phyloP scores from a whole-genome alignment of 768 basidiomycete genomes.

The Suillus hirtellus region DNA sequence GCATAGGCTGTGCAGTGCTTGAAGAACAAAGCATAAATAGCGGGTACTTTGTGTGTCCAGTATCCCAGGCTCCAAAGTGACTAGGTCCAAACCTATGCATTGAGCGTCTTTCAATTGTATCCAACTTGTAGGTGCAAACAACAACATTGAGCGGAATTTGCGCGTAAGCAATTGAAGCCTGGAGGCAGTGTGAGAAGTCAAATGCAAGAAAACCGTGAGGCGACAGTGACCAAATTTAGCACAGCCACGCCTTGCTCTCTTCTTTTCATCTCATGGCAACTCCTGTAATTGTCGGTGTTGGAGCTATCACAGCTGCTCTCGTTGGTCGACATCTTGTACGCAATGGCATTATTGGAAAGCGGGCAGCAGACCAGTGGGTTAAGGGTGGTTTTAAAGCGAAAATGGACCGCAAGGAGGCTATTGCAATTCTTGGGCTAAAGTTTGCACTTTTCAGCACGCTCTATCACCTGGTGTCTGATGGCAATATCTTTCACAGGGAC shows the following conservation, averaged over 20 bases:
- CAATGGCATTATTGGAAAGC: constrained; percentile 58
- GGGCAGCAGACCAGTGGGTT: constrained; percentile 76
- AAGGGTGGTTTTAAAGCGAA: constrained; percentile 94
- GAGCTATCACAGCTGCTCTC: constrained; percentile 74
- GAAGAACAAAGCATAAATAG: not conserved
- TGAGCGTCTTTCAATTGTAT: not conserved
- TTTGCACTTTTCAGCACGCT: constrained; percentile 30
- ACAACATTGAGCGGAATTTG: not conserved
- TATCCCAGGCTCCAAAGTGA: not conserved
- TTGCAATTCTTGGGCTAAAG: constrained; percentile 91
- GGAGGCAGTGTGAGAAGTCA: not conserved
- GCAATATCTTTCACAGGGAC: constrained; percentile 55
- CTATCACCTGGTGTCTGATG: constrained; percentile 2
- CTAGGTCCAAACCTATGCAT: not conserved
- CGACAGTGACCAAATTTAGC: not conserved
- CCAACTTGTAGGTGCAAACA: not conserved
- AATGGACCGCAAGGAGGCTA: constrained; percentile 96
- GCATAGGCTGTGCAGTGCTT: not conserved
- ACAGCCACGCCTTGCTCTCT: constrained; percentile 5
- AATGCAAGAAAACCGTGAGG: not conserved
- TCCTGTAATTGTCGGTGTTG: constrained; percentile 72
- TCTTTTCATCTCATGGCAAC: constrained; percentile 60
- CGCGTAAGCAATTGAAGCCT: not conserved
- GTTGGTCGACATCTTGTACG: constrained; percentile 72
- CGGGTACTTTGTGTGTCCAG: not conserved